A percentile compares a stretch with the other conserved stretches of the same genome.
Conservation (phyloP, 2,329 filamentous ascomycete genomes). For the Verticillium zaregamsianum region DNA sequence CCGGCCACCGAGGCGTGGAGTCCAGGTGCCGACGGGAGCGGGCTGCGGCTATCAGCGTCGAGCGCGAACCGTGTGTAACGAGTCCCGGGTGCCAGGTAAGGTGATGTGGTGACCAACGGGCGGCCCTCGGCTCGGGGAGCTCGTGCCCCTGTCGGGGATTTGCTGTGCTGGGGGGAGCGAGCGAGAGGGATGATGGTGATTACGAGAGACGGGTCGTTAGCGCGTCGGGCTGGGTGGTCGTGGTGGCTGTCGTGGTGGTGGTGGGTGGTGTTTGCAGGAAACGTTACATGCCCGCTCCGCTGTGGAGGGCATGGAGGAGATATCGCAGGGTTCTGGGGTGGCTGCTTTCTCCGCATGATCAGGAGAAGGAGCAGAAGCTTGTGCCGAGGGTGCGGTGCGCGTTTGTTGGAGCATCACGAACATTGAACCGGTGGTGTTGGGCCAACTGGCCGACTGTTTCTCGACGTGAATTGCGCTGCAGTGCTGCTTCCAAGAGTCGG, state of each 20-base stretch:
- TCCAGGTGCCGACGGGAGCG: background rate
- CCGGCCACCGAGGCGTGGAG: too few relatives aligned
- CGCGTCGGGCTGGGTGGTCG: background rate
- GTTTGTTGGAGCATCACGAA: background rate
- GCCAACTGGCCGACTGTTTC: background rate
- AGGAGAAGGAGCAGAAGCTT: background rate
- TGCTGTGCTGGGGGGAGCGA: background rate
- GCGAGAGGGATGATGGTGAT: background rate
- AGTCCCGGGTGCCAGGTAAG: background rate
- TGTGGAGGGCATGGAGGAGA: background rate
- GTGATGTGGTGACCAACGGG: background rate
- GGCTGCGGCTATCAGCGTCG: background rate
- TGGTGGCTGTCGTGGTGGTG: background rate
- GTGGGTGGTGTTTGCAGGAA: background rate
- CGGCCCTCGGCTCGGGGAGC: background rate
- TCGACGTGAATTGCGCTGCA: too few relatives aligned
- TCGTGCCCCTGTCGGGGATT: background rate
- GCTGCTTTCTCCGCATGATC: background rate
- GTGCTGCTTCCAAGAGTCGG: background rate
- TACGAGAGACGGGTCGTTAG: background rate
- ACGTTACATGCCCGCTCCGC: background rate
- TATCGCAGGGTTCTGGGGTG: background rate
- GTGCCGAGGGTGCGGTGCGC: background rate
- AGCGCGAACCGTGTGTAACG: background rate
- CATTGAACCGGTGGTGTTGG: background rate